These are phyloP conservation scores for Zygotorulaspora mrakii DNA, from an alignment of 1,139 yeast genomes.

Conservation along the genomic window DNA sequence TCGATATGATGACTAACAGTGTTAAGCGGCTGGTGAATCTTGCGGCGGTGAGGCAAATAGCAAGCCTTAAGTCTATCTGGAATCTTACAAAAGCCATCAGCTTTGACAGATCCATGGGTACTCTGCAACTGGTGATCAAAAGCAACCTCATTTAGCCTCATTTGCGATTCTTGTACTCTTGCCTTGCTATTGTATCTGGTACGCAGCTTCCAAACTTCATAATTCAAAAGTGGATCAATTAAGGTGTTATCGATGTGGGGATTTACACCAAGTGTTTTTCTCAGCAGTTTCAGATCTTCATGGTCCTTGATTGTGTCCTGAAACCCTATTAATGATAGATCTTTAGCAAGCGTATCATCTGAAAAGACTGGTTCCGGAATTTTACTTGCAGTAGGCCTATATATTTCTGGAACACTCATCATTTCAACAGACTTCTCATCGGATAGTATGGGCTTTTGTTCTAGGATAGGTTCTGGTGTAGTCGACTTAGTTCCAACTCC, in stretches of 20 bases:
- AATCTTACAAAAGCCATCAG: slow-evolving; percentile 72
- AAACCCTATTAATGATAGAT: slow-evolving; percentile 48
- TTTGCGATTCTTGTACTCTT: slow-evolving; percentile 22
- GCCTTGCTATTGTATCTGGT: slow-evolving; percentile 21
- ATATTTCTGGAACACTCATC: slow-evolving; percentile 20
- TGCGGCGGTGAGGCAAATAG: slow-evolving; percentile 77
- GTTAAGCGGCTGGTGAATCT: slow-evolving; percentile 41
- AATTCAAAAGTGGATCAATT: slow-evolving; percentile 18
- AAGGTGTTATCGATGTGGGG: slow-evolving; percentile 8
- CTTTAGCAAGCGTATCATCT: slow-evolving; percentile 19
- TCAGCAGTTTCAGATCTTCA: slow-evolving; percentile 62
- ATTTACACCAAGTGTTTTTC: slow-evolving; percentile 40
- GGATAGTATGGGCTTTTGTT: slow-evolving; percentile 14
- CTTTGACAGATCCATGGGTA: slow-evolving; percentile 59
- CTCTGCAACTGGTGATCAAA: slow-evolving; percentile 44
- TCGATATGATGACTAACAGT: slow-evolving; percentile 51
- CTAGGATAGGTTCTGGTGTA: slow-evolving; percentile 32
- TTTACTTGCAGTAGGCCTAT: slow-evolving; percentile 26
- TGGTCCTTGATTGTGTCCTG: slow-evolving; percentile 61
- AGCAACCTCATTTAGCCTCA: slow-evolving; percentile 22
- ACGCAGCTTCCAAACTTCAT: slow-evolving; percentile 27
- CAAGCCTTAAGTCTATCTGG: slow-evolving; percentile 69
- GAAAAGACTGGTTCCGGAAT: slow-evolving; percentile 29
- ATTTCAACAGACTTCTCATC: slow-evolving; percentile 19
- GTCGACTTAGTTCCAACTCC: slow-evolving; percentile 32